These are phyloP conservation scores for Musa balbisiana DNA, from an alignment of 202 grass and related monocot genomes.

Conservation along the genomic window DNA sequence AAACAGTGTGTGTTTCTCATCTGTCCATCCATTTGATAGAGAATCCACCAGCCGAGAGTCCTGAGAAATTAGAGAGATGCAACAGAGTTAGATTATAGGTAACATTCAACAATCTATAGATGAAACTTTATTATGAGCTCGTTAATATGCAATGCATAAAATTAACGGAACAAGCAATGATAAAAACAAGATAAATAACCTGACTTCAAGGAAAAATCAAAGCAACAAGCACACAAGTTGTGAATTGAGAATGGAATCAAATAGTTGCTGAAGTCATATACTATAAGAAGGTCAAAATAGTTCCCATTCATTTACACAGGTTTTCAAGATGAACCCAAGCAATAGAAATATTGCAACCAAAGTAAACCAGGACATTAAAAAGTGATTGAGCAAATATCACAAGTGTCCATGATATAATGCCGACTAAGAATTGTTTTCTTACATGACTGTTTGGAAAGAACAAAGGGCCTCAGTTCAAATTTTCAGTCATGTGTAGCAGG, in stretches of 20 bases:
- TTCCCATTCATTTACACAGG: not conserved
- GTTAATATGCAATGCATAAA: not conserved
- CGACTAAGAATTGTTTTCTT: not conserved
- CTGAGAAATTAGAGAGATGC: not conserved
- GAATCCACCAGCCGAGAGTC: conserved; percentile 3
- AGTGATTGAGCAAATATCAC: not conserved
- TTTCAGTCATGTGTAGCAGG: not conserved
- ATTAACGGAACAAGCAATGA: not conserved
- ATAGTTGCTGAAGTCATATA: not conserved
- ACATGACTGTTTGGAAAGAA: not conserved
- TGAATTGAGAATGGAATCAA: not conserved
- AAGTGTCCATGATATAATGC: not conserved
- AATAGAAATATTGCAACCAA: not conserved
- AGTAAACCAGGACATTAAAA: not conserved
- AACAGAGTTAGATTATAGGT: not conserved
- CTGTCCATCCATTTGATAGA: conserved; percentile 18
- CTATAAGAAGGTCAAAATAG: not conserved
- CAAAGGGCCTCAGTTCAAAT: not conserved
- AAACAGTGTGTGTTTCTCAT: conserved; percentile 23
- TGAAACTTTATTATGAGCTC: not conserved
- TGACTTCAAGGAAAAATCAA: not conserved
- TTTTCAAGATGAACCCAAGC: too few species aligned
- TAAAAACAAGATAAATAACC: not conserved
- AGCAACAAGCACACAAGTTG: not conserved
- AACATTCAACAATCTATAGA: not conserved